Conservation (phyloP, 441 rosid genomes). For the Melastoma candidum region DNA sequence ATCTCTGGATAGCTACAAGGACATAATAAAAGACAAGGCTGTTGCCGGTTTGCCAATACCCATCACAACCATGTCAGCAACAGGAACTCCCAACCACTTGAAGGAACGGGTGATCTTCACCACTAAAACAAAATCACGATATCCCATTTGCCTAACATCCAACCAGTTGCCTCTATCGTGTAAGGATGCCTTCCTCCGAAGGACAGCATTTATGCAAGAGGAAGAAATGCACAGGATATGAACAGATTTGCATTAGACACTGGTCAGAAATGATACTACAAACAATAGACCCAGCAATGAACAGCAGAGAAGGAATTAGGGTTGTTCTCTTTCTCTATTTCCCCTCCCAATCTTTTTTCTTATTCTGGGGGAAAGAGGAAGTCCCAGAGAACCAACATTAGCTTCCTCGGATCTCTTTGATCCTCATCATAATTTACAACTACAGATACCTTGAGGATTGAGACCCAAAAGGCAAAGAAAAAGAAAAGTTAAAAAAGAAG, state of each 20-base stretch:
- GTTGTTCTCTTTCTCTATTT: neutral
- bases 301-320: neutral
- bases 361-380: neutral
- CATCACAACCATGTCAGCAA: too few relatives aligned
- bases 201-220: too few relatives aligned
- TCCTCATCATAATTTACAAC: conserved; percentile 6
- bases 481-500: neutral
- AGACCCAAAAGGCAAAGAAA: neutral
- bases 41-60: too few relatives aligned
- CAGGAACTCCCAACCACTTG: too few relatives aligned
- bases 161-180: too few relatives aligned
- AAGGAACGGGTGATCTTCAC: too few relatives aligned
- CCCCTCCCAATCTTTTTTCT: conserved; percentile 1
- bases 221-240: neutral
- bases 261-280: conserved; percentile 3
- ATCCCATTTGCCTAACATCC: neutral
- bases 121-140: too few relatives aligned
- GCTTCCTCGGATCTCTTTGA: conserved; percentile 7
- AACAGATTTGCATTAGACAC: conserved; percentile 5
- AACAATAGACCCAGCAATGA: conserved; percentile 2
- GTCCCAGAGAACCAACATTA: conserved; percentile 16
- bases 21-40: too few relatives aligned
- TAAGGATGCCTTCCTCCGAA: too few relatives aligned
- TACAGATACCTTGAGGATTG: neutral
- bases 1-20: too few relatives aligned